Evolutionary conservation across 2,329 filamentous ascomycete genomes (phyloP).

Genomic region (Colletotrichum higginsianum): DNA sequence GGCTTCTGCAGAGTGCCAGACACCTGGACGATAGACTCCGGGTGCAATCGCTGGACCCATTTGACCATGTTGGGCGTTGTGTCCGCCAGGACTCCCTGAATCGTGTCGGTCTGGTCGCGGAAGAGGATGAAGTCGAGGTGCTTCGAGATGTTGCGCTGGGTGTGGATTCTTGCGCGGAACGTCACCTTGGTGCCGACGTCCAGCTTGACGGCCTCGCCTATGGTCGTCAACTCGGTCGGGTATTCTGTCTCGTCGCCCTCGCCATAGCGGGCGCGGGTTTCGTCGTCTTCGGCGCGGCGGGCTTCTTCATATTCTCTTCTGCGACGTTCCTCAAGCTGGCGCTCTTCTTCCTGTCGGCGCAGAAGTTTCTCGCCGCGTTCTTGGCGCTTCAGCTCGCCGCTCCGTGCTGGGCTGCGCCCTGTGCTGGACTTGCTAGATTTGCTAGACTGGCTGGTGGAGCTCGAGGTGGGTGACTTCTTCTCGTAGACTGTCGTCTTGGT

Average conservation of each 20-base stretch:
- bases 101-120: constrained; percentile 84
- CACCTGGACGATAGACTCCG: constrained; percentile 84
- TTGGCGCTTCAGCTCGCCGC: constrained; percentile 29
- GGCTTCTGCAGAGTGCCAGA: constrained; percentile 81
- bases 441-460: constrained; percentile 20
- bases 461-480: constrained; percentile 13
- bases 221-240: constrained; percentile 35
- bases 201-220: constrained; percentile 34
- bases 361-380: constrained; percentile 33
- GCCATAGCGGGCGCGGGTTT: constrained; percentile 33
- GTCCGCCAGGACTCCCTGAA: constrained; percentile 82
- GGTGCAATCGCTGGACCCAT: constrained; percentile 87
- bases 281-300: constrained; percentile 34
- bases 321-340: constrained; percentile 31
- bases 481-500: constrained; percentile 32
- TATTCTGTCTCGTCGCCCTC: constrained; percentile 30
- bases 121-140: constrained; percentile 89
- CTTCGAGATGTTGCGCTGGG: constrained; percentile 84
- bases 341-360: constrained; percentile 29
- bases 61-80: constrained; percentile 80
- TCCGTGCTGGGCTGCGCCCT: constrained; percentile 26
- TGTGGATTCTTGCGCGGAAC: constrained; percentile 75
- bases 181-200: constrained; percentile 56
- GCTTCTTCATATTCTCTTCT: constrained; percentile 29
- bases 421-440: constrained; percentile 34